Conservation (phyloP, 345 rosid genomes). For the Eucalyptus globulus region DNA sequence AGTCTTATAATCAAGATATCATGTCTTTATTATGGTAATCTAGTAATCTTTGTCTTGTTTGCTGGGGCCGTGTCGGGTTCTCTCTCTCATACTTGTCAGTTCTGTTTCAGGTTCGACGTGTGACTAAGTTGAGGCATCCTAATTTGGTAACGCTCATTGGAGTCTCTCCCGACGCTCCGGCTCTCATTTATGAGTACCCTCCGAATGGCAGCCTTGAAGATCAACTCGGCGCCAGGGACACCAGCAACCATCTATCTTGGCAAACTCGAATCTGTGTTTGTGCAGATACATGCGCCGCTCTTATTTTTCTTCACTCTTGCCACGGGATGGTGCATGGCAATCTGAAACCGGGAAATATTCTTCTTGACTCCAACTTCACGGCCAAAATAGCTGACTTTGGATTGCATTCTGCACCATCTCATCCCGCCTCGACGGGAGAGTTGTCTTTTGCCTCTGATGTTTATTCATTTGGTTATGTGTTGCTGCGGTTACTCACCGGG, state of each 20-base stretch:
- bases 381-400: conserved; percentile 77
- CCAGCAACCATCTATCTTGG: conserved; percentile 69
- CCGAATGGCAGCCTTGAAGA: conserved; percentile 93
- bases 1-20: not conserved
- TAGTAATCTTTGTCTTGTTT: not conserved
- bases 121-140: conserved; percentile 79
- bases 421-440: conserved; percentile 12
- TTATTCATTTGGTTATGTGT: conserved; percentile 72
- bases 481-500: conserved; percentile 69
- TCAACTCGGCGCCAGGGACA: conserved; percentile 52
- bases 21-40: not conserved
- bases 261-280: conserved; percentile 67
- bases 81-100: not conserved
- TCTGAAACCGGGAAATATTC: conserved; percentile 70
- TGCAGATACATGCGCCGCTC: conserved; percentile 64
- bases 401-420: conserved; percentile 20
- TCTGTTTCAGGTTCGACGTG: conserved; percentile 40
- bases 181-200: conserved; percentile 75
- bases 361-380: conserved; percentile 60
- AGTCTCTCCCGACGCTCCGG: conserved; percentile 72
- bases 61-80: not conserved
- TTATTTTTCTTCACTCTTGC: conserved; percentile 75
- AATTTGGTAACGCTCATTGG: conserved; percentile 78
- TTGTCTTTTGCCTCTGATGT: conserved; percentile 74
- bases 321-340: conserved; percentile 72